Conservation (phyloP, 2,329 filamentous ascomycete genomes). For the Arthrobotrys iridis region DNA sequence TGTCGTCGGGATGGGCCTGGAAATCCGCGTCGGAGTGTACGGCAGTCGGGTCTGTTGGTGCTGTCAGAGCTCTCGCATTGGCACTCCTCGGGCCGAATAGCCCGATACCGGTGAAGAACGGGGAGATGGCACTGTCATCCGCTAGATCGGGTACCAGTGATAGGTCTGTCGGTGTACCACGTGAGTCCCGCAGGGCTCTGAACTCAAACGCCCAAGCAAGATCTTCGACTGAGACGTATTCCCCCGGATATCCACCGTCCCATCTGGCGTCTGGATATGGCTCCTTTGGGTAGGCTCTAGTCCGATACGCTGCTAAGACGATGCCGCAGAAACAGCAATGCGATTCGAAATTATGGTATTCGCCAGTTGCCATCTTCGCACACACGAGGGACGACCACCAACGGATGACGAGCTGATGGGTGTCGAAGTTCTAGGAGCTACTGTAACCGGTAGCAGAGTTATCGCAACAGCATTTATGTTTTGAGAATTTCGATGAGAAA, state of each 20-base stretch:
- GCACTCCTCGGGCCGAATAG: slow-evolving; percentile 39
- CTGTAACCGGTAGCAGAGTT: background rate
- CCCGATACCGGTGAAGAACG: slow-evolving; percentile 50
- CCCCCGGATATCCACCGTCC: slow-evolving; percentile 51
- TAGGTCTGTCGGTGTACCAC: slow-evolving; percentile 43
- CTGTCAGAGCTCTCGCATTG: slow-evolving; percentile 46
- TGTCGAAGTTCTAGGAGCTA: background rate
- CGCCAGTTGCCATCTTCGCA: slow-evolving; percentile 37
- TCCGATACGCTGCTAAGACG: slow-evolving; percentile 48
- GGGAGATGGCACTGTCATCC: slow-evolving; percentile 38
- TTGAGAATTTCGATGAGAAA: background rate
- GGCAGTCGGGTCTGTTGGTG: slow-evolving; percentile 40
- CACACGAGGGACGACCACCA: slow-evolving; percentile 18
- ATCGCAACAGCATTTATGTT: slow-evolving; percentile 3
- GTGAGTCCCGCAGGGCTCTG: slow-evolving; percentile 50
- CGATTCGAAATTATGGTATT: slow-evolving; percentile 51
- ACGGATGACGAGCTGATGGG: background rate
- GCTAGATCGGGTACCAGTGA: slow-evolving; percentile 26
- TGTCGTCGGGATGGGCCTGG: slow-evolving; percentile 35
- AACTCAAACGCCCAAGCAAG: slow-evolving; percentile 53
- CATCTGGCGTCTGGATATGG: slow-evolving; percentile 49
- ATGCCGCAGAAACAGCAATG: slow-evolving; percentile 53
- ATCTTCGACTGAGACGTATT: slow-evolving; percentile 46
- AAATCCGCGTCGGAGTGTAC: slow-evolving; percentile 43
- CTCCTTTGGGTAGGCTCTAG: slow-evolving; percentile 41